A percentile compares a stretch with the other conserved stretches of the same genome.
Conservation (phyloP, 306 rosid genomes). For the Erythrophleum fordii region DNA sequence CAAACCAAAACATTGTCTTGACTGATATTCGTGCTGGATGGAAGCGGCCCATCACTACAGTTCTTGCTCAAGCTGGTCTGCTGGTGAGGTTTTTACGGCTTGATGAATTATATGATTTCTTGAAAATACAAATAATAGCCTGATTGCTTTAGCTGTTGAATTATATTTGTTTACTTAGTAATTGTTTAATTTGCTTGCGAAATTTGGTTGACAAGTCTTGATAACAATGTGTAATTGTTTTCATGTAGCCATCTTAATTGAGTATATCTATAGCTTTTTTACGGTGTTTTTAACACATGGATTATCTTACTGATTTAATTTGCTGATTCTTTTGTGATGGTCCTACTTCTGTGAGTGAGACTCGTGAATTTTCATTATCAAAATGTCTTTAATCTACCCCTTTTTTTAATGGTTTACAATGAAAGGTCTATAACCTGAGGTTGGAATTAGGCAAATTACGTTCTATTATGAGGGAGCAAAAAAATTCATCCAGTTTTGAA, state of each 20-base stretch:
- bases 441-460: neutral
- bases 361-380: neutral
- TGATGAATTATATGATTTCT: slow-evolving; percentile 17
- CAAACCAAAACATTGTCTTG: slow-evolving; percentile 90
- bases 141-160: slow-evolving; percentile 20
- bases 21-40: slow-evolving; percentile 80
- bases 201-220: slow-evolving; percentile 2
- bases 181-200: neutral
- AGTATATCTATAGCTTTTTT: neutral
- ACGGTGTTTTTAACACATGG: neutral
- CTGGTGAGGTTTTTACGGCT: slow-evolving; percentile 70
- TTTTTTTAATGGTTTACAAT: neutral
- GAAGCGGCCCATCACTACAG: slow-evolving; percentile 91
- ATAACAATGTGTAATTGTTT: neutral
- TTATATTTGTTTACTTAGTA: slow-evolving; percentile 12
- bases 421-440: neutral
- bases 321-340: slow-evolving; percentile 15
- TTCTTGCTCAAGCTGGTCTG: slow-evolving; percentile 92
- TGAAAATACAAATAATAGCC: neutral
- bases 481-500: neutral
- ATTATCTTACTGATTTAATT: slow-evolving; percentile 8
- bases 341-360: neutral
- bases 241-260: slow-evolving; percentile 28
- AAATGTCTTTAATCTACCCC: neutral
- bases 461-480: neutral